These are phyloP conservation scores for Blastocrithidia nonstop DNA, from an alignment of 208 protist genomes.

Conservation along the genomic window DNA sequence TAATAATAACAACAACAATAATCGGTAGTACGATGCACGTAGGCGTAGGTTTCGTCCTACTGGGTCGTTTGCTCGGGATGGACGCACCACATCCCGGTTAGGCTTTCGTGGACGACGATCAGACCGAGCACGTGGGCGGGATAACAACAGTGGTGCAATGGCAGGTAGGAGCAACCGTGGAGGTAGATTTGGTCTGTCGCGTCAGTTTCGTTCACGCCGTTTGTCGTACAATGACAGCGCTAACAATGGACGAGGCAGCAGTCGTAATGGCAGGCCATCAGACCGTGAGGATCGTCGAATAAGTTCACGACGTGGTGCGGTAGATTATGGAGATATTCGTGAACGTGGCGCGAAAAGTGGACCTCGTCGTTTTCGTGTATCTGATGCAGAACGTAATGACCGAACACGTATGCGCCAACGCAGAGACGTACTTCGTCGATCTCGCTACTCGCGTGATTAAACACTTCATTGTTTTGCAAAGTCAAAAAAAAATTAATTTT, in stretches of 20 bases:
- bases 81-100: too few species aligned
- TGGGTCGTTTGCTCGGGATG: too few species aligned
- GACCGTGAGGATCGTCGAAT: not conserved
- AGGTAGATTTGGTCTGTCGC: too few species aligned
- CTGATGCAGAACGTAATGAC: constrained; percentile 49
- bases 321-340: constrained; percentile 8
- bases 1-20: too few species aligned
- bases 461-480: too few species aligned
- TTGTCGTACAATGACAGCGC: too few species aligned
- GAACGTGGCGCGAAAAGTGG: constrained; percentile 37
- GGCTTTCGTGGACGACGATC: not conserved
- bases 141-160: constrained; percentile 1
- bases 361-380: constrained; percentile 16
- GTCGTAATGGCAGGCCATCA: constrained; percentile 1
- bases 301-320: not conserved
- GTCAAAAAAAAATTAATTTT: too few species aligned
- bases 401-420: constrained; percentile 21
- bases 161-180: constrained; percentile 4
- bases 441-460: constrained; percentile 44
- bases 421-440: constrained; percentile 27
- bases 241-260: constrained; percentile 5
- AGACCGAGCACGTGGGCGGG: constrained; percentile 5
- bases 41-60: too few species aligned
- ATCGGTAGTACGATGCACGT: too few species aligned
- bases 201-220: too few species aligned